These are phyloP conservation scores for Acarospora socialis DNA, from an alignment of 2,329 filamentous ascomycete genomes.

Conservation along the genomic window DNA sequence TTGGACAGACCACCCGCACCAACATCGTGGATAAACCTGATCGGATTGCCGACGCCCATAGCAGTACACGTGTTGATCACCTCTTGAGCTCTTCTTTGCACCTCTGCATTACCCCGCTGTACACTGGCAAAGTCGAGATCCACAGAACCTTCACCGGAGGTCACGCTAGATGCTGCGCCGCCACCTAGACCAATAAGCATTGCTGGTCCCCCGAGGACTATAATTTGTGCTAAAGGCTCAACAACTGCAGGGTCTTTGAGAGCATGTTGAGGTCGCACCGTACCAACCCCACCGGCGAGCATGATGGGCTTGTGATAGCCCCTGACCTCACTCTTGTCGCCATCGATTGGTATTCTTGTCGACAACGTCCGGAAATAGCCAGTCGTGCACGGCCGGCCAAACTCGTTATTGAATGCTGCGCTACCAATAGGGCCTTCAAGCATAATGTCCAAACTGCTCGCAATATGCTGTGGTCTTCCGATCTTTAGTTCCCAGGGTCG, in stretches of 20 bases:
- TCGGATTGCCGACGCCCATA: slow-evolving; percentile 72
- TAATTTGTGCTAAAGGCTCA: slow-evolving; percentile 71
- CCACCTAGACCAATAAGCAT: slow-evolving; percentile 97
- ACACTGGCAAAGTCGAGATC: slow-evolving; percentile 96
- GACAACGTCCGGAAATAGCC: slow-evolving; percentile 89
- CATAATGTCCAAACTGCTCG: slow-evolving; percentile 94
- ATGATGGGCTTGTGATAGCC: slow-evolving; percentile 98
- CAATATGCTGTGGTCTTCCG: slow-evolving; percentile 80
- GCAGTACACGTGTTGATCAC: slow-evolving; percentile 91
- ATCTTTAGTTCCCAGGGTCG: slow-evolving; percentile 87
- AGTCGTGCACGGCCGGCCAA: slow-evolving; percentile 74
- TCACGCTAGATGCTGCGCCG: slow-evolving; percentile 82
- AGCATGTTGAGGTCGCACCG: slow-evolving; percentile 78
- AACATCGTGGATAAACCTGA: slow-evolving; percentile 94
- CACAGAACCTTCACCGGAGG: slow-evolving; percentile 74
- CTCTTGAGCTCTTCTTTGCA: slow-evolving; percentile 90
- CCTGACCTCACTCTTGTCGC: slow-evolving; percentile 54
- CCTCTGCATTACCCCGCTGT: slow-evolving; percentile 86
- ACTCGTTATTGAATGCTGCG: slow-evolving; percentile 95
- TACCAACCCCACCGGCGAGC: slow-evolving; percentile 92
- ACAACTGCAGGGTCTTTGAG: slow-evolving; percentile 71
- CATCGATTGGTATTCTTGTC: slow-evolving; percentile 47
- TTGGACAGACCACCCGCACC: slow-evolving; percentile 80
- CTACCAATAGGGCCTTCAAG: slow-evolving; percentile 90
- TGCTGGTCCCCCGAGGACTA: slow-evolving; percentile 87